A percentile compares a stretch with the other conserved stretches of the same genome.
These are phyloP conservation scores for Penstemon davidsonii DNA, from an alignment of 257 asterid species.

Conservation along the genomic window DNA sequence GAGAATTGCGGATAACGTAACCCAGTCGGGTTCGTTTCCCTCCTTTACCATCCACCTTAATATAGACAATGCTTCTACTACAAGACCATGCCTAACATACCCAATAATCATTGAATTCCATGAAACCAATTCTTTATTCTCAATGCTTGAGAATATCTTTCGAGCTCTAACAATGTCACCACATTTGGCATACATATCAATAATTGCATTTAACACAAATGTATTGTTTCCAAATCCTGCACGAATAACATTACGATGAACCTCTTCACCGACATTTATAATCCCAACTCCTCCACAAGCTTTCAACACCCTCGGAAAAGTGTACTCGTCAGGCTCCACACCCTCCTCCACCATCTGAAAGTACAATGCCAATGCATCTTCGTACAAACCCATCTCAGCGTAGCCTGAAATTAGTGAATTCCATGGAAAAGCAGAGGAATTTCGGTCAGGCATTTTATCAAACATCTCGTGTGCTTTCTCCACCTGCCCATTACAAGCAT, in stretches of 20 bases:
- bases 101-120: conserved; percentile 86
- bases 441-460: conserved; percentile 68
- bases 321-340: conserved; percentile 70
- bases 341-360: conserved; percentile 94
- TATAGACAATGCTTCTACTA: conserved; percentile 41
- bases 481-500: conserved; percentile 47
- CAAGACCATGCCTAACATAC: conserved; percentile 59
- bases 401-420: conserved; percentile 82
- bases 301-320: conserved; percentile 80
- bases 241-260: conserved; percentile 73
- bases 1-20: conserved; percentile 58
- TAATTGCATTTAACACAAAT: conserved; percentile 63
- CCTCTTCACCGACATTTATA: conserved; percentile 67
- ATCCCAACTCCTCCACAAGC: conserved; percentile 82
- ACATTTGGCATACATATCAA: conserved; percentile 81
- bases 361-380: conserved; percentile 80
- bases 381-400: conserved; percentile 54
- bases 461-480: conserved; percentile 77
- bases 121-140: conserved; percentile 57
- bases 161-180: conserved; percentile 72
- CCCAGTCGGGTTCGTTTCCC: conserved; percentile 55
- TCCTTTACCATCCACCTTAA: conserved; percentile 46
- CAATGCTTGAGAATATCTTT: conserved; percentile 51
- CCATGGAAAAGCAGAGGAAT: conserved; percentile 72
- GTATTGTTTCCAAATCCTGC: conserved; percentile 50